A percentile compares a stretch with the other conserved stretches of the same genome.
phyloP scores from a whole-genome alignment of 2,329 filamentous ascomycete genomes.

The Xylaria sp. region DNA sequence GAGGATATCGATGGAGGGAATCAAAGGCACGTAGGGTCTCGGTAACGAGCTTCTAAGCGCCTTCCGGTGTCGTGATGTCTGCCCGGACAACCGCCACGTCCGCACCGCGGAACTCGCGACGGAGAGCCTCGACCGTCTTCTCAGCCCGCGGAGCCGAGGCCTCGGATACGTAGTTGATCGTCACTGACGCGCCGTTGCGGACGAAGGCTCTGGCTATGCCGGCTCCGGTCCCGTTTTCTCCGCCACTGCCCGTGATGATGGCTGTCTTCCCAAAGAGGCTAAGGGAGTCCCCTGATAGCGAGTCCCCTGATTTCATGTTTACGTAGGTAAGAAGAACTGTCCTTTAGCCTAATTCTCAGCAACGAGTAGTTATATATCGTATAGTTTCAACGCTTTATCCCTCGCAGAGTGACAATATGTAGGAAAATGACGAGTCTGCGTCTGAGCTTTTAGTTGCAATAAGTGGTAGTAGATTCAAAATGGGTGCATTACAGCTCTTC shows the following conservation, averaged over 20 bases:
- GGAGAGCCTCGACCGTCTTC: conserved; percentile 34
- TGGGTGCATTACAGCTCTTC: too few relatives aligned
- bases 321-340: too few relatives aligned
- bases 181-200: conserved; percentile 45
- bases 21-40: conserved; percentile 41
- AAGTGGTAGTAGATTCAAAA: too few relatives aligned
- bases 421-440: too few relatives aligned
- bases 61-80: conserved; percentile 38
- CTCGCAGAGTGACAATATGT: too few relatives aligned
- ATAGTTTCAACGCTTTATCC: too few relatives aligned
- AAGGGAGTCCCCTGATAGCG: conserved; percentile 41
- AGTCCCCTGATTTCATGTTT: too few relatives aligned
- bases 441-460: too few relatives aligned
- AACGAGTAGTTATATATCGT: too few relatives aligned
- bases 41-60: conserved; percentile 37
- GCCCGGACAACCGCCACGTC: conserved; percentile 39
- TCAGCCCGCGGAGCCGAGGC: conserved; percentile 35
- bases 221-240: conserved; percentile 48
- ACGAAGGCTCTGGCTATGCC: conserved; percentile 45
- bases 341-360: too few relatives aligned
- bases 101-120: conserved; percentile 34
- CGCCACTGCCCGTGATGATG: conserved; percentile 49
- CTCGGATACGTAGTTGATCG: conserved; percentile 45
- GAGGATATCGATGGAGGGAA: conserved; percentile 45
- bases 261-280: conserved; percentile 46